Percentiles rank a stretch among this genome's conserved stretches.
phyloP scores from a whole-genome alignment of 495 filamentous ascomycete genomes.

The Glutinoglossum americanum region DNA sequence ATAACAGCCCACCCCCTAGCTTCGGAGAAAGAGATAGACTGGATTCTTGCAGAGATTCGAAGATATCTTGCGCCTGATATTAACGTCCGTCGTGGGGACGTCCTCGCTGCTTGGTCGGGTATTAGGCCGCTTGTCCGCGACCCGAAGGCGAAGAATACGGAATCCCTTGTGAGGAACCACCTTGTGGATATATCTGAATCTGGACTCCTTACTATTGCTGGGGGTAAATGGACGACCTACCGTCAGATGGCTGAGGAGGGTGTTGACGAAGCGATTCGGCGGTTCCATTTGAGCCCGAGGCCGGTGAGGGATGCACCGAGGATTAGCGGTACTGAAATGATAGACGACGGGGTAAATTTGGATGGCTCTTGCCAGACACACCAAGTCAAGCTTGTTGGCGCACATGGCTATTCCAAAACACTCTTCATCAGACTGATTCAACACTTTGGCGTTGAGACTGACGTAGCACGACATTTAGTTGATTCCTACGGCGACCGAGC shows the following conservation, averaged over 20 bases:
- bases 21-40: conserved; percentile 82
- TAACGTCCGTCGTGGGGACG: conserved; percentile 80
- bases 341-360: conserved; percentile 52
- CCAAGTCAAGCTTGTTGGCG: conserved; percentile 70
- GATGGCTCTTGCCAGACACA: conserved; percentile 86
- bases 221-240: conserved; percentile 98
- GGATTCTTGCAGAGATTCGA: conserved; percentile 84
- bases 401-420: conserved; percentile 85
- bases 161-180: conserved; percentile 90
- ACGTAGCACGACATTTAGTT: conserved; percentile 79
- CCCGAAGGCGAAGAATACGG: conserved; percentile 79
- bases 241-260: conserved; percentile 96
- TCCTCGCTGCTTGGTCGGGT: conserved; percentile 89
- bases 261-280: conserved; percentile 69
- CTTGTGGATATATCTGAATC: conserved; percentile 70
- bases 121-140: conserved; percentile 88
- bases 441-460: conserved; percentile 87
- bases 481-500: conserved; percentile 85
- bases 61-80: conserved; percentile 84
- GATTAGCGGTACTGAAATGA: conserved; percentile 55
- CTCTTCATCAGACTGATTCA: conserved; percentile 98
- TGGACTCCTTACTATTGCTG: conserved; percentile 83
- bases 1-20: conserved; percentile 71
- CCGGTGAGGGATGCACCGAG: conserved; percentile 39
- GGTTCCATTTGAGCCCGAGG: conserved; percentile 47